Conservation (phyloP, 2,329 filamentous ascomycete species). For the Gyromitra esculenta region DNA sequence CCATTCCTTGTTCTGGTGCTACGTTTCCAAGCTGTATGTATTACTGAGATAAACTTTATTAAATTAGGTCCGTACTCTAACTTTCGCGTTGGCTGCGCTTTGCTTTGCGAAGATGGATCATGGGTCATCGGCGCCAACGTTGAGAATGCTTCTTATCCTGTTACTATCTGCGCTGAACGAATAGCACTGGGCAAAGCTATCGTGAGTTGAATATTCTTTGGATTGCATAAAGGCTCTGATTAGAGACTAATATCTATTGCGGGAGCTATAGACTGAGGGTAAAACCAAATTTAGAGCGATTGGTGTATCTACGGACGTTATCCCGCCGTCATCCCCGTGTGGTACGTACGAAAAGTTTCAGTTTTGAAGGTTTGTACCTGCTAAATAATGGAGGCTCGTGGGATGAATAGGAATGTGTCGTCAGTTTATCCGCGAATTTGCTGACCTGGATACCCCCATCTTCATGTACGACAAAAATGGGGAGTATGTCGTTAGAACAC, state of each 20-base stretch:
- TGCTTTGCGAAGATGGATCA: slow-evolving; percentile 70
- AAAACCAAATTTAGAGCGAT: slow-evolving; percentile 75
- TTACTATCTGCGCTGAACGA: slow-evolving; percentile 94
- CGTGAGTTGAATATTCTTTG: slow-evolving; percentile 61
- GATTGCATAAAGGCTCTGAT: slow-evolving; percentile 61
- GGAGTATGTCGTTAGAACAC: slow-evolving; percentile 73
- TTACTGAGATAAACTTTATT: slow-evolving; percentile 8
- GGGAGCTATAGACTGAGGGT: slow-evolving; percentile 61
- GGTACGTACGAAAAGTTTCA: slow-evolving; percentile 79
- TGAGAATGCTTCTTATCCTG: slow-evolving; percentile 92
- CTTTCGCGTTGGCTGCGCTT: slow-evolving; percentile 86
- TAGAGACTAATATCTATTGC: slow-evolving; percentile 49
- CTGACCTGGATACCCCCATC: slow-evolving; percentile 74
- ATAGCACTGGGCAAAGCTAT: slow-evolving; percentile 87
- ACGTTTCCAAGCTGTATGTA: not conserved
- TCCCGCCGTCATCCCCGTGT: slow-evolving; percentile 76
- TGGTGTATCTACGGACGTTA: slow-evolving; percentile 83
- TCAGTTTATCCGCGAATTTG: slow-evolving; percentile 75
- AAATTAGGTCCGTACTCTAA: slow-evolving; percentile 77
- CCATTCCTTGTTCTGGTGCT: slow-evolving; percentile 10
- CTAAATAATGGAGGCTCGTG: slow-evolving; percentile 4
- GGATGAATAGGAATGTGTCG: slow-evolving; percentile 50
- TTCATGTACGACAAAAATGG: slow-evolving; percentile 92
- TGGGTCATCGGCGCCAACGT: slow-evolving; percentile 83
- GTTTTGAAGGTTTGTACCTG: not conserved